phyloP scores from a whole-genome alignment of 2,329 filamentous ascomycete genomes.

The Aspergillus pseudonomiae region DNA sequence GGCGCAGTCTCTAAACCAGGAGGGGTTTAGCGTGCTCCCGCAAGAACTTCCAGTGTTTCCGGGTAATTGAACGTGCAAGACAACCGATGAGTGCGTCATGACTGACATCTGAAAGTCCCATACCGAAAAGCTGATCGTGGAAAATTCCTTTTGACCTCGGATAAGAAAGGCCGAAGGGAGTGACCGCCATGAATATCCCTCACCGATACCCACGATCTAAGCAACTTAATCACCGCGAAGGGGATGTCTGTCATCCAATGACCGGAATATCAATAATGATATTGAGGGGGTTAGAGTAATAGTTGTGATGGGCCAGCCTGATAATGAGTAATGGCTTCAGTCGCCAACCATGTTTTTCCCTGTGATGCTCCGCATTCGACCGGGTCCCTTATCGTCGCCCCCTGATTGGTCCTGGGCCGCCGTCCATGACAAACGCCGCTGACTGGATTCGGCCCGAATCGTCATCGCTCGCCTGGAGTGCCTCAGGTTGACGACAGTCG shows the following conservation, averaged over 20 bases:
- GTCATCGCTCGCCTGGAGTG: not conserved
- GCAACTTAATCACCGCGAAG: not conserved
- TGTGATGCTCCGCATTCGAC: constrained; percentile 11
- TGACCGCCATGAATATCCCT: not conserved
- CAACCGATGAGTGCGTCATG: not conserved
- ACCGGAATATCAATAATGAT: not conserved
- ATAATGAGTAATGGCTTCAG: not conserved
- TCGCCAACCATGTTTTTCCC: constrained; percentile 5
- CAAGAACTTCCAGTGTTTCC: not conserved
- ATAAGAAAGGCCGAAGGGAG: not conserved
- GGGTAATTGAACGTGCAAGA: not conserved
- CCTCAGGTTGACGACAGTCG: not conserved
- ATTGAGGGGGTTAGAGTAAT: not conserved
- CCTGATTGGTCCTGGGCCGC: constrained; percentile 28
- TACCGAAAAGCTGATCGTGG: not conserved
- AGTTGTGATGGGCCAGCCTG: not conserved
- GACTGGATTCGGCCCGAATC: constrained; percentile 29
- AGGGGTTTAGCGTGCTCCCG: not conserved
- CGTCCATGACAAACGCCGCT: constrained; percentile 37
- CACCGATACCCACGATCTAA: not conserved
- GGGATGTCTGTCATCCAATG: not conserved
- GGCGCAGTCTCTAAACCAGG: not conserved
- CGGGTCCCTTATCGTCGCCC: constrained; percentile 30
- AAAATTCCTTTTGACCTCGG: not conserved
- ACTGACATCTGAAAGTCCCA: not conserved